Conservation (phyloP, 208 protist genomes). For the Leishmania amazonensis region DNA sequence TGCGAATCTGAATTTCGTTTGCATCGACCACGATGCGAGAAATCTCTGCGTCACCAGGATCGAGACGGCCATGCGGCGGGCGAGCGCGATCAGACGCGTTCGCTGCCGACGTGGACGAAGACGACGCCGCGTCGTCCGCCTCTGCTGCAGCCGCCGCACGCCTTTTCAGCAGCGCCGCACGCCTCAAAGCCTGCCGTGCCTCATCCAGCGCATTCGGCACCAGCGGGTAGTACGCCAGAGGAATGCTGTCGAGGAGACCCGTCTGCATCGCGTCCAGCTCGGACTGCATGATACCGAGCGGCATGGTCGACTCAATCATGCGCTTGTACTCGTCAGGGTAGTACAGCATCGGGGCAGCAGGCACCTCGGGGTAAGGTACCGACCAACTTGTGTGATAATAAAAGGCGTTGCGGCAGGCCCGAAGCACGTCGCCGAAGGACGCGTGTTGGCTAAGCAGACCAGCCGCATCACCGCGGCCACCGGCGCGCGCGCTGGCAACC, state of each 20-base stretch:
- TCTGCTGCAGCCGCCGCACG: slow-evolving; percentile 31
- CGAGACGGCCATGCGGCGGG: slow-evolving; percentile 30
- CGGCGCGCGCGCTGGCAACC: neutral
- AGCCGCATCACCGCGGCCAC: slow-evolving; percentile 8
- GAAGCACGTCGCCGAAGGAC: slow-evolving; percentile 42
- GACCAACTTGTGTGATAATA: slow-evolving; percentile 74
- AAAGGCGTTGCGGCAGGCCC: slow-evolving; percentile 61
- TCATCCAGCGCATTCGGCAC: slow-evolving; percentile 46
- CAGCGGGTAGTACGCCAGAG: slow-evolving; percentile 68
- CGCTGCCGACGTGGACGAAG: slow-evolving; percentile 36
- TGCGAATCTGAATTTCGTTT: slow-evolving; percentile 53
- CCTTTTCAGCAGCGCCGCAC: slow-evolving; percentile 27
- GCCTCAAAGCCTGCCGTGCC: slow-evolving; percentile 38
- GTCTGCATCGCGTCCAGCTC: slow-evolving; percentile 78
- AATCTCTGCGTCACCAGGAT: slow-evolving; percentile 60
- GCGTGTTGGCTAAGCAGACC: slow-evolving; percentile 20
- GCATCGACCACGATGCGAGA: slow-evolving; percentile 74
- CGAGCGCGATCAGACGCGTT: slow-evolving; percentile 25
- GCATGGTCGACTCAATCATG: slow-evolving; percentile 36
- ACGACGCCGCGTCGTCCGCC: slow-evolving; percentile 27
- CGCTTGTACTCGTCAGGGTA: slow-evolving; percentile 53
- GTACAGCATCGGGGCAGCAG: slow-evolving; percentile 66
- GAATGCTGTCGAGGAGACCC: slow-evolving; percentile 71
- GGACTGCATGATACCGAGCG: slow-evolving; percentile 75
- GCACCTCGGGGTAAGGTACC: slow-evolving; percentile 59